A percentile compares a stretch with the other conserved stretches of the same genome.
phyloP scores from a whole-genome alignment of 305 asterid species.

The Nicotiana rustica region DNA sequence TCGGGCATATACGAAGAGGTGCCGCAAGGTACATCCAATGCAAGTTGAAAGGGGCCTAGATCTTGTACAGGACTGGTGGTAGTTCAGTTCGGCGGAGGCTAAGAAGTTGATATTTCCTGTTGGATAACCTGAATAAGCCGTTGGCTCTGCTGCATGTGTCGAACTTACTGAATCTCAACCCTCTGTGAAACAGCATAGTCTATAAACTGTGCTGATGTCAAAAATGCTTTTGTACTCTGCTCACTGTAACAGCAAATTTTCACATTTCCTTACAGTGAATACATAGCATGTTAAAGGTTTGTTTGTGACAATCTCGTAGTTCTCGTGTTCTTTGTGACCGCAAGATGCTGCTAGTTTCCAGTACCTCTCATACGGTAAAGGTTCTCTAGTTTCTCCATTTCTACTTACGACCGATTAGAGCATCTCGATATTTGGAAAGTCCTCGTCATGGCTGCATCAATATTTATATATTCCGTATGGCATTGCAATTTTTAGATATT shows the following conservation, averaged over 20 bases:
- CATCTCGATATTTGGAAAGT: no score
- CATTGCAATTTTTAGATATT: no score
- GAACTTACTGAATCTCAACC: slow-evolving; percentile 16
- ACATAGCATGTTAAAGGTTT: not conserved
- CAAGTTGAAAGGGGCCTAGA: slow-evolving; percentile 40
- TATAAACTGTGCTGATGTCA: not conserved
- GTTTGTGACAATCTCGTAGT: not conserved
- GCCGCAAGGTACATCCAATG: slow-evolving; percentile 46
- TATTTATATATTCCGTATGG: no score
- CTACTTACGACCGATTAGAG: no score
- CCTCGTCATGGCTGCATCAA: no score
- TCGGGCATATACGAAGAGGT: slow-evolving; percentile 77
- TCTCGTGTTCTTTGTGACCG: slow-evolving; percentile 2
- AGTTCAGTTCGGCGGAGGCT: not conserved
- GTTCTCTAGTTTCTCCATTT: not conserved
- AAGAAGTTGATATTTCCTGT: not conserved
- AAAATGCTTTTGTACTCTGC: slow-evolving; percentile 3
- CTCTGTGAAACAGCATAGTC: not conserved
- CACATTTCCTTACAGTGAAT: not conserved
- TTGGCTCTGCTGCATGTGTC: not conserved
- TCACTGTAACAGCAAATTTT: not conserved
- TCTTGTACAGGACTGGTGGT: not conserved
- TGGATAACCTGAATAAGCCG: not conserved
- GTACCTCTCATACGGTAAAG: slow-evolving; percentile 7
- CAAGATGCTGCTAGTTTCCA: slow-evolving; percentile 5